Base-by-base conservation (phyloP, 169 alveolate genomes). In the Cryptosporidium meleagridis region DNA sequence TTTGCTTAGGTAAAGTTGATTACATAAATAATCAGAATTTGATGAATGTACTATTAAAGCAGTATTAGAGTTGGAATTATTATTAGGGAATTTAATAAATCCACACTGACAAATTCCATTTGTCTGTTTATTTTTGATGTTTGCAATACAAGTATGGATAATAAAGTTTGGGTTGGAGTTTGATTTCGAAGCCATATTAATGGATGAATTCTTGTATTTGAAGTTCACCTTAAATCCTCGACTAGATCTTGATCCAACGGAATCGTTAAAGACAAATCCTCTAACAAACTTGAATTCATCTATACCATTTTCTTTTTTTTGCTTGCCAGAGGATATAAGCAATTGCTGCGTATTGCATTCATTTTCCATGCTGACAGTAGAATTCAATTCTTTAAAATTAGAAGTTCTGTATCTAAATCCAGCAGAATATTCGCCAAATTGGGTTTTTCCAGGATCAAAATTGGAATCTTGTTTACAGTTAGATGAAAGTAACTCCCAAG, bases 381-480 rank as follows among this genome's bases (percentile, higher is more conserved):
- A n/a, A 53, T 33, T n/a, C 72, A 21, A 65, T 8, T 37, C 52
- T 23, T 52, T 52, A 5, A 41, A 16, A 41, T 26, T 31, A 14
- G 35, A 55, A 62, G 67, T 9, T 29, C 89, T 80, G 39, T 80
- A 80, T 80, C 89, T 80, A 62, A 80, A 80, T 1, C 89, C 89
- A 0, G 89, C 89, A 2, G 75, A 37, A 18, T 80, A 80, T 5
- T 80, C 41, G 3, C 75, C 89, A 62, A 80, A 31, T 39, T 23
- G 29, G 35, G 48, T 29, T 16, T 45, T 59, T 44, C 89, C 89
- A 35, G 89, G 89, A n/a, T 26, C 55, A 62, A 62, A 59, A 5
- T 23, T 29, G 21, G 73, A 41, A 16, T 10, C 26, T 7, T 62
- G 44, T 3, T 23, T 26, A 44, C 89, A 80, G 45, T 80, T 65